phyloP scores from a whole-genome alignment of 352 stramenopile species.

The Phytopythium oedochilum region DNA sequence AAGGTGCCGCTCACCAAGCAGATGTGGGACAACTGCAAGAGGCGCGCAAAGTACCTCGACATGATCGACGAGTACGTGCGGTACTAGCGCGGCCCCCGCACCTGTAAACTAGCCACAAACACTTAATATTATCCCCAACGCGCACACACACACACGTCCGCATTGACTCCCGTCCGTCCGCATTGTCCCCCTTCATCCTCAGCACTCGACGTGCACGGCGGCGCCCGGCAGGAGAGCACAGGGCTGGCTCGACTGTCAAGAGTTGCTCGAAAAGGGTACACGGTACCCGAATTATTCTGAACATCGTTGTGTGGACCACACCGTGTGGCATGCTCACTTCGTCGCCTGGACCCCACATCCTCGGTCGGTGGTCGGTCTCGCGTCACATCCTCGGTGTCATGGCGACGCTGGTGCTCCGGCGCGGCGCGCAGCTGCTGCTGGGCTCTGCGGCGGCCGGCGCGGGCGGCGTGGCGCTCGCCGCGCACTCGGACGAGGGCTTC shows the following conservation, averaged over 20 bases:
- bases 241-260: no score
- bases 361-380: no score
- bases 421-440: slow-evolving; percentile 56
- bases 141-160: no score
- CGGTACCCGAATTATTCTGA: no score
- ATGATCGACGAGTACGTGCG: slow-evolving; percentile 40
- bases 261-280: no score
- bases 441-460: slow-evolving; percentile 38
- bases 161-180: no score
- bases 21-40: slow-evolving; percentile 44
- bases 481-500: slow-evolving; percentile 77
- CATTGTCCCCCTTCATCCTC: no score
- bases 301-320: no score
- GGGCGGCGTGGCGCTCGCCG: slow-evolving; percentile 47
- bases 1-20: slow-evolving; percentile 34
- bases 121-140: not conserved
- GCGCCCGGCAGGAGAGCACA: not conserved
- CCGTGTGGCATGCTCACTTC: no score
- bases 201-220: not conserved
- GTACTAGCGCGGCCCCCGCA: slow-evolving; percentile 11
- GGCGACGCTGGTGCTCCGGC: slow-evolving; percentile 42
- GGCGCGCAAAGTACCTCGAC: slow-evolving; percentile 29
- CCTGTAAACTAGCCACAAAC: not conserved
- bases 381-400: no score
- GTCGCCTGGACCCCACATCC: no score